phyloP scores from a whole-genome alignment of 31 red algal genomes.

The Odonthalia washingtoniensis region DNA sequence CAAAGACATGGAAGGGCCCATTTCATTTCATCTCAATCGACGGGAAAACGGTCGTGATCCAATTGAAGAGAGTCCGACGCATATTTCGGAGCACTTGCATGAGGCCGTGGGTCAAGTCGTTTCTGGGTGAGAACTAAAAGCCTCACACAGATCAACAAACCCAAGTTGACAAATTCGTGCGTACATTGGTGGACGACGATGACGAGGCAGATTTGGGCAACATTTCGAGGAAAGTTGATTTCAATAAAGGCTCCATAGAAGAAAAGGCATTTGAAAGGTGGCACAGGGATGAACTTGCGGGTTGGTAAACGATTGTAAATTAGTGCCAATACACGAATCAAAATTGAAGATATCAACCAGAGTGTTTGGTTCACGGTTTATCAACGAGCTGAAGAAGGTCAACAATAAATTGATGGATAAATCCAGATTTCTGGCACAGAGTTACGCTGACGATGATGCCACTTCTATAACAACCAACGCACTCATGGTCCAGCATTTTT shows the following conservation, averaged over 20 bases:
- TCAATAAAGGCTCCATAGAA: background rate
- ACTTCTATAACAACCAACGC: background rate
- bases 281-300: background rate
- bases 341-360: background rate
- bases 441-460: background rate
- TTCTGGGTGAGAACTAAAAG: background rate
- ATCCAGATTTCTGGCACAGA: background rate
- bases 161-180: background rate
- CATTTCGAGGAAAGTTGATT: background rate
- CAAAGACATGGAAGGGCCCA: background rate
- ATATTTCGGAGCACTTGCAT: background rate
- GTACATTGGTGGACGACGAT: background rate
- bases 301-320: background rate
- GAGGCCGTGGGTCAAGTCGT: background rate
- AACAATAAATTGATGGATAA: background rate
- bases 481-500: background rate
- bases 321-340: background rate
- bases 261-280: background rate
- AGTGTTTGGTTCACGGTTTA: background rate
- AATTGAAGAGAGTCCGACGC: background rate
- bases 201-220: background rate
- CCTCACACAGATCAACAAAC: background rate
- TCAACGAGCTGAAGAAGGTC: background rate
- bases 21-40: background rate
- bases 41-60: background rate